Base-by-base conservation (phyloP, 768 basidiomycete genomes). In the Podaxis sp. region DNA sequence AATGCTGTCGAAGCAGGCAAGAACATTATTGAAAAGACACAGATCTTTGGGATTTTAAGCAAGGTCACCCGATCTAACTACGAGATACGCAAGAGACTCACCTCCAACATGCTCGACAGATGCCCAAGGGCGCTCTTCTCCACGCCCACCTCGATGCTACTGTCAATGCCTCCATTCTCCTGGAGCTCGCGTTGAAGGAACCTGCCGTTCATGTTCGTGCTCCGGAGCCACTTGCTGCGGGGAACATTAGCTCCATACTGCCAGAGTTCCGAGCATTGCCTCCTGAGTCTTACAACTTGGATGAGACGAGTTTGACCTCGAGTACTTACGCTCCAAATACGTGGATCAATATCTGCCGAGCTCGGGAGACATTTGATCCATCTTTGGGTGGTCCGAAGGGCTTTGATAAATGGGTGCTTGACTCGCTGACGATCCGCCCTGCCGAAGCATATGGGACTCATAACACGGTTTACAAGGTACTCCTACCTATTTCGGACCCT, bases 121-220 rank as follows among this genome's bases (percentile, higher is more conserved):
- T 92, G 88, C 90, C 90, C 1, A 92, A 91, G 72, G 91, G 90
- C 42, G 88, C 81, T 0, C 76, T 92, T 3, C 74, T 93, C 13
- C 90, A 92, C 64, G 83, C 78, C 0, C 90, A 92, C 68, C 74
- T 92, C n/a, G 89, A 89, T 66, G 86, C 88, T 18, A 88, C 84
- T 0, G 86, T 89, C 23, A 82, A 87, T 55, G 78, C 77, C 0
- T 67, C 73, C 18, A 73, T 76, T 23, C 74, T 91, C 4, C 73
- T 88, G 13, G 68, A 76, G 16, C 73, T 86, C 10, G 88, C 87
- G 1, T 69, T 86, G 25, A 70, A 81, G 55, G 75, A 90, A 35
- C 77, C 82, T 2, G 77, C 79, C 6, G 74, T 91, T n/a, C 85
- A 90, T 71, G 77, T 91, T 54, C 76, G 82, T 27, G 72, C 79